These are phyloP conservation scores for Populus trichocarpa DNA, from an alignment of 441 rosid species.

Conservation along the genomic window DNA sequence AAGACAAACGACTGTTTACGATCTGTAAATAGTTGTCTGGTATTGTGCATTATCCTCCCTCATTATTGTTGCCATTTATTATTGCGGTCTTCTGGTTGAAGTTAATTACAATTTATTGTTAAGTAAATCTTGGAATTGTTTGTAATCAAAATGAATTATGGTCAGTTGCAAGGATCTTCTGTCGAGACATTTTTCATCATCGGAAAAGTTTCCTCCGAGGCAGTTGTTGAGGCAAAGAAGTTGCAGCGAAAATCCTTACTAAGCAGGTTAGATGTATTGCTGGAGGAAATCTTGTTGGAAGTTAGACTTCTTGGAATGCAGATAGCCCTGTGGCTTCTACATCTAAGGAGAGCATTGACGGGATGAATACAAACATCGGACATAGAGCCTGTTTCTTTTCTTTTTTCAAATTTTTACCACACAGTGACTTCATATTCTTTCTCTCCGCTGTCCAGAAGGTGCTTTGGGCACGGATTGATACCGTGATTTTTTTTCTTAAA, in stretches of 20 bases:
- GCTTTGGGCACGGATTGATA: not conserved
- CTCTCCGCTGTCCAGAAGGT: constrained; percentile 16
- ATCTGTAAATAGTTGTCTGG: too few relatives aligned
- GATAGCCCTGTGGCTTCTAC: constrained; percentile 64
- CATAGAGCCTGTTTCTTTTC: not conserved
- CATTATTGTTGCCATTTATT: too few relatives aligned
- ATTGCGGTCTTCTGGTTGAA: not conserved
- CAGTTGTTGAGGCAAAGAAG: constrained; percentile 79
- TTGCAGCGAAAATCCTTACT: constrained; percentile 50
- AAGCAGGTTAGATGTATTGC: constrained; percentile 42
- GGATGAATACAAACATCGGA: constrained; percentile 20
- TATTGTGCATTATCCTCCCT: too few relatives aligned
- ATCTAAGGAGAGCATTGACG: constrained; percentile 45
- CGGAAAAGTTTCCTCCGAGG: constrained; percentile 80
- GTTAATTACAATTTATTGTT: not conserved
- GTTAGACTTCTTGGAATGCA: constrained; percentile 42
- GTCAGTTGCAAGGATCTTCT: constrained; percentile 72
- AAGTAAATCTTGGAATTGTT: not conserved
- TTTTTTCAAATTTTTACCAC: not conserved
- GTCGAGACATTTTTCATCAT: constrained; percentile 70
- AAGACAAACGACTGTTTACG: too few relatives aligned
- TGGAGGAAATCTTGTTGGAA: constrained; percentile 38
- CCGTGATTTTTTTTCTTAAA: too few relatives aligned
- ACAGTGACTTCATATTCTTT: constrained; percentile 17
- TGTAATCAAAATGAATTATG: not conserved